Evolutionary conservation across 768 basidiomycete species (phyloP), one percentile per base, ranked within the genome.

Genomic region (Tricholoma matsutake): DNA sequence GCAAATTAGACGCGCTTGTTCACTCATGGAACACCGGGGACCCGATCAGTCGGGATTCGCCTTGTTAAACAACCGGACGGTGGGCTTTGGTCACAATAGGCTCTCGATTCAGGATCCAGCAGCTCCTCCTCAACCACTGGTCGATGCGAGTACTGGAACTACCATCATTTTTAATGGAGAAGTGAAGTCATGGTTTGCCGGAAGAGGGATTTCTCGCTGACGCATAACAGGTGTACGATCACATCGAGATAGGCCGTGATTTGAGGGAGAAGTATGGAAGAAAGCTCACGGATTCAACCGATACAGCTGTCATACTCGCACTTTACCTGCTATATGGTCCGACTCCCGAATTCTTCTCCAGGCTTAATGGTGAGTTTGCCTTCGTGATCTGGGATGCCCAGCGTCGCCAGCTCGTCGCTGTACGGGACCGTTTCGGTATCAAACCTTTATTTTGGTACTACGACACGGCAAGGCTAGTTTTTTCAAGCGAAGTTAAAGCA

Each of bases 381-480:
- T 53, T 53, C 28, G 51, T 53, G 16, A 53, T 53, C 51, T 53
- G 51, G 51, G 51, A 53, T 8, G 31, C 49, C 25, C 25, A 32
- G 6, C 29, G 51, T 8, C 51, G 10, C 29, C n/a, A 32, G 28
- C 29, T 53, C 9, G 18, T 53, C 51, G 51, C 29, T 2, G 51
- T 16, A 3, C 29, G 51, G 51, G 51, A 53, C 11, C 51, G 51
- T 13, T 53, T 53, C 13, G 51, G 51, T 11, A 29, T 53, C 51
- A 53, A 53, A 14, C 51, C 51, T 53, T 14, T 52, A n/a, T 53
- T 31, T 32, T 53, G 51, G 51, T 53, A 53, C 51, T 9, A 53
- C n/a, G 51, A 53, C 7, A 18, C 51, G 9, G n/a, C 51, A 18
- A 31, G 29, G 16, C 7, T 53, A 9, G 10, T 53, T 18, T 53